Evolutionary conservation across 495 filamentous ascomycete genomes (phyloP).

Genomic region (Penicillium cataractarum): DNA sequence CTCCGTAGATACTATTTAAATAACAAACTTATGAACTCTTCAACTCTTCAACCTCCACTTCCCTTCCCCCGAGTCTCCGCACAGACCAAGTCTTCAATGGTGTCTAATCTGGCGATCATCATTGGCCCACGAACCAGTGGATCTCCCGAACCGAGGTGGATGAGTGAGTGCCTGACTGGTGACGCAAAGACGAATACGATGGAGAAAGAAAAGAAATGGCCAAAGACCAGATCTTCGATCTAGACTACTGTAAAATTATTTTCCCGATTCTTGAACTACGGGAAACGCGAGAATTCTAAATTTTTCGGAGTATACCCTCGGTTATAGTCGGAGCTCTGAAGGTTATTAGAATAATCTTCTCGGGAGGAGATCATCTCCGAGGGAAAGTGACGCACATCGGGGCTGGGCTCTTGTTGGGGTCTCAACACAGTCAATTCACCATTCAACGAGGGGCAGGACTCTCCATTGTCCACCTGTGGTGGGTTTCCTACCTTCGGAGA

Average conservation of each 20-base stretch:
- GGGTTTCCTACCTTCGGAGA: background rate
- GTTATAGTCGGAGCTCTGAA: conserved; percentile 11
- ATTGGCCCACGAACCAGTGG: background rate
- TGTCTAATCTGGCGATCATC: background rate
- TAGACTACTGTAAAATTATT: no score
- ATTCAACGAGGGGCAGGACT: conserved; percentile 13
- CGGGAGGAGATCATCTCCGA: conserved; percentile 7
- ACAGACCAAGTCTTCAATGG: background rate
- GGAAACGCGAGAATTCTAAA: background rate
- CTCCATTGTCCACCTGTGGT: background rate
- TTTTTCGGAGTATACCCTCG: conserved; percentile 3
- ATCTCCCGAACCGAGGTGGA: background rate
- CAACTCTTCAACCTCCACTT: background rate
- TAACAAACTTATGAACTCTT: no score
- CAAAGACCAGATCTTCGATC: no score
- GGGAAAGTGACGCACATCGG: conserved; percentile 5
- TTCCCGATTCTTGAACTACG: conserved; percentile 1
- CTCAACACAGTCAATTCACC: conserved; percentile 1
- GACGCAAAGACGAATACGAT: background rate
- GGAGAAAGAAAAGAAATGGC: background rate
- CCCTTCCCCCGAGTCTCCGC: background rate
- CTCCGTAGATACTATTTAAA: no score
- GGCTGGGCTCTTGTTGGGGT: conserved; percentile 10
- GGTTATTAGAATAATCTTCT: no score
- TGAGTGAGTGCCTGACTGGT: background rate